A percentile compares a stretch with the other conserved stretches of the same genome.
These are phyloP conservation scores for Dillenia turbinata DNA, from an alignment of 164 flowering plant species.

Conservation along the genomic window DNA sequence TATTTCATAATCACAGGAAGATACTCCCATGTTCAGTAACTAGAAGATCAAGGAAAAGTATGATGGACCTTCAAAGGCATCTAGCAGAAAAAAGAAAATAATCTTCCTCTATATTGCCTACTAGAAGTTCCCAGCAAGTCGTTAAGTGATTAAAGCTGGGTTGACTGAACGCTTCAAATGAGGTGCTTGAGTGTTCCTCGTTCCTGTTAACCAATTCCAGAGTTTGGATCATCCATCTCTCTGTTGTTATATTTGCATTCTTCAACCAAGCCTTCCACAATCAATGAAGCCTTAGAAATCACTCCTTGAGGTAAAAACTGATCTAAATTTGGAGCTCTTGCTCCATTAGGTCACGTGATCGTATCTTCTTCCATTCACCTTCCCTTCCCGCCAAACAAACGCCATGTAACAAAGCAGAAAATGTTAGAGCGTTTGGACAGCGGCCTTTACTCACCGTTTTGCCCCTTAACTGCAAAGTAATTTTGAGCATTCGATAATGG, in stretches of 20 bases:
- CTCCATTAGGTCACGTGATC: slow-evolving; percentile 34
- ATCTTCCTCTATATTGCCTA: too few relatives aligned
- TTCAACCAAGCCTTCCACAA: slow-evolving; percentile 43
- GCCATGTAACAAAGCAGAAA: slow-evolving; percentile 59
- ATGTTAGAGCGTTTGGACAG: slow-evolving; percentile 46
- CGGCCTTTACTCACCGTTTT: slow-evolving; percentile 43
- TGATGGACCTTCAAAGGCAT: too few relatives aligned
- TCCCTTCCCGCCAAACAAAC: slow-evolving; percentile 59
- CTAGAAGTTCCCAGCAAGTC: too few relatives aligned
- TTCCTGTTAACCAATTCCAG: slow-evolving; percentile 11
- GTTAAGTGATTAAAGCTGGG: too few relatives aligned
- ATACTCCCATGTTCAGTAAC: too few relatives aligned
- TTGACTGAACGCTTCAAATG: background rate
- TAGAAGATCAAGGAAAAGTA: too few relatives aligned
- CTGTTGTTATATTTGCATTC: slow-evolving; percentile 16
- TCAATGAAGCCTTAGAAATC: slow-evolving; percentile 41
- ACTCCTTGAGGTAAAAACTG: slow-evolving; percentile 28
- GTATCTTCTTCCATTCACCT: slow-evolving; percentile 47
- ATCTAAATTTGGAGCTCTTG: slow-evolving; percentile 47
- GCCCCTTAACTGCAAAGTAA: slow-evolving; percentile 46
- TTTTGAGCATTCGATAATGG: slow-evolving; percentile 47
- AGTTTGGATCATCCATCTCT: slow-evolving; percentile 10
- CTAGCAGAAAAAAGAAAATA: too few relatives aligned
- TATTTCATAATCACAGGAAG: too few relatives aligned
- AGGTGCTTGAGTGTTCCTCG: background rate